phyloP scores from a whole-genome alignment of 1,284 basidiomycete species.

The Schizophyllum amplum region DNA sequence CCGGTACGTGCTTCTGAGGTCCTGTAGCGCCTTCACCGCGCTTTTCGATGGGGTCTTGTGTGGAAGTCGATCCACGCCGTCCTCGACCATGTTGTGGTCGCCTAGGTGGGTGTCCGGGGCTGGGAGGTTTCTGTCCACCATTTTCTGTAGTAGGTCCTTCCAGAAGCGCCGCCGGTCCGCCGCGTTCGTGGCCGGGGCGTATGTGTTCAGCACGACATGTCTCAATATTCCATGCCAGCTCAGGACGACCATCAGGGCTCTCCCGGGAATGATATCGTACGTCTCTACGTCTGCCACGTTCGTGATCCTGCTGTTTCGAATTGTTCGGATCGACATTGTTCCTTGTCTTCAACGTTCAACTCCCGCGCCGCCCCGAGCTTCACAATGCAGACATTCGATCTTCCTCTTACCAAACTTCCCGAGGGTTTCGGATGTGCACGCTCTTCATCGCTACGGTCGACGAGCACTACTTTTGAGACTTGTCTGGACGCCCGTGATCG shows the following conservation, averaged over 20 bases:
- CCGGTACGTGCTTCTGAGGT: constrained; percentile 2
- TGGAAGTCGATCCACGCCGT: constrained; percentile 8
- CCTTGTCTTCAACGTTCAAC: too few relatives aligned
- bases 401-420: too few relatives aligned
- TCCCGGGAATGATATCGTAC: constrained; percentile 8
- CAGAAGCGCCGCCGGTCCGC: constrained; percentile 11
- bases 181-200: constrained; percentile 13
- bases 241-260: constrained; percentile 5
- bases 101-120: constrained; percentile 4
- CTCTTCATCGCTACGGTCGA: constrained; percentile 11
- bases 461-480: constrained; percentile 15
- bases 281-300: constrained; percentile 4
- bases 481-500: constrained; percentile 15
- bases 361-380: too few relatives aligned
- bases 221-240: constrained; percentile 9
- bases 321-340: too few relatives aligned
- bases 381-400: too few relatives aligned
- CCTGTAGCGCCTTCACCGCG: not conserved
- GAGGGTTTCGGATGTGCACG: too few relatives aligned
- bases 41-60: not conserved
- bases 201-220: constrained; percentile 5
- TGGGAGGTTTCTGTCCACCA: constrained; percentile 1
- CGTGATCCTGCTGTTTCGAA: constrained; percentile 10
- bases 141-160: constrained; percentile 3
- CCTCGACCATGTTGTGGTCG: constrained; percentile 9